These are phyloP conservation scores for Komagataea norvegica DNA, from an alignment of 1,139 yeast species.

Conservation along the genomic window DNA sequence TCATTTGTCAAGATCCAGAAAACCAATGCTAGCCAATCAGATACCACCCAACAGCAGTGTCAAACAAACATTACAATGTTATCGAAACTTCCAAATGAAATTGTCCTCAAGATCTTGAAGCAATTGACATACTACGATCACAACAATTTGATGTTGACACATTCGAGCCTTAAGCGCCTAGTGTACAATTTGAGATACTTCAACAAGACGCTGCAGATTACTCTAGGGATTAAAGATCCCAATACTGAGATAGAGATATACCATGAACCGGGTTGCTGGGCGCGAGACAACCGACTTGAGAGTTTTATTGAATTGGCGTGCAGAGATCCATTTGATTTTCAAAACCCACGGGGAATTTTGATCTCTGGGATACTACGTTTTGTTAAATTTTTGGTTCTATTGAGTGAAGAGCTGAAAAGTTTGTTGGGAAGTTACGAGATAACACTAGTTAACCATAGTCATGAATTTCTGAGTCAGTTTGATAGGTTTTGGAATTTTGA, in stretches of 20 bases:
- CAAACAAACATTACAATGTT: slow-evolving; percentile 3
- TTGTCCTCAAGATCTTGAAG: not conserved
- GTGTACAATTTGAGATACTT: slow-evolving; percentile 1
- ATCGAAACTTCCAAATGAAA: slow-evolving; percentile 2
- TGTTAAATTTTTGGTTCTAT: slow-evolving; percentile 3
- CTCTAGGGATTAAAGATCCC: not conserved
- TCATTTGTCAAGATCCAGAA: not conserved
- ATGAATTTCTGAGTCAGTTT: no score
- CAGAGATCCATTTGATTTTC: no score
- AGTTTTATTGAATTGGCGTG: no score
- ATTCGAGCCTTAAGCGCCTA: slow-evolving; percentile 1
- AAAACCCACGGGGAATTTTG: no score
- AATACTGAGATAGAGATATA: not conserved
- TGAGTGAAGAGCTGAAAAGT: slow-evolving; percentile 4
- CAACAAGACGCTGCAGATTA: slow-evolving; percentile 3
- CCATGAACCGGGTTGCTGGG: not conserved
- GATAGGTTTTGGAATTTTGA: no score
- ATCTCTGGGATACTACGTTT: slow-evolving; percentile 3
- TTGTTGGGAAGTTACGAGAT: not conserved
- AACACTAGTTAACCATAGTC: no score
- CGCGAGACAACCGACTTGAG: not conserved
- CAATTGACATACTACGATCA: slow-evolving; percentile 2
- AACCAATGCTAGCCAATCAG: not conserved
- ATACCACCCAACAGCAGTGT: not conserved
- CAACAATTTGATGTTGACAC: slow-evolving; percentile 1